Base-by-base conservation (phyloP, 2,329 filamentous ascomycete species). In the Graphiopsis chlorocephala region DNA sequence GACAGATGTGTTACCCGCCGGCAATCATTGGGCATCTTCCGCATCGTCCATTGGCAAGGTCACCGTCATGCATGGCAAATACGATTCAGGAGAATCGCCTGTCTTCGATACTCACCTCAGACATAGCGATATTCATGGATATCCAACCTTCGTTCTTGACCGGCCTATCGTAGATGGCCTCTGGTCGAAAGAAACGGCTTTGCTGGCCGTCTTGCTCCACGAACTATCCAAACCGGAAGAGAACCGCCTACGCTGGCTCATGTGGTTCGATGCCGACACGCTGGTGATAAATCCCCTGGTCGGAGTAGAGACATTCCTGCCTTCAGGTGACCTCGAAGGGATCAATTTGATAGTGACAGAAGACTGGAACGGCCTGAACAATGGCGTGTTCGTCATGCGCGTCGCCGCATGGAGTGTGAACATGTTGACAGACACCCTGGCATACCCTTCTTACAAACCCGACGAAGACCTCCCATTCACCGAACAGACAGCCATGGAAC, bases 261-360 rank as follows among this genome's bases (percentile, higher is more conserved):
- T 62, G 33, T 61, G 58, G 58, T 61, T 70, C 60, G 72, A 74
- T 53, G 66, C 72, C 20, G 69, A 73, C 48, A 66, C 70, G 33
- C 62, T 76, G 28, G 59, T 77, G 26, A 63, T 73, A 52, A 76
- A 77, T 35, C 68, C 68, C 8, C 47, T 65, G 20, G 67, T 77
- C 20, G 72, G 75, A 1, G 62, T 76, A 29, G 70, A 74, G 11
- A 65, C 68, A 23, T 77, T 77, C 65, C 66, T 77, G 1, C 76
- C 76, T 7, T 73, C 75, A 2, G 67, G 70, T 50, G 69, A 70
- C 60, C 68, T 68, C 45, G 53, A 67, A n/a, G 56, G 70, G 23
- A 60, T 74, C 61, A 65, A 61, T 3, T 15, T 35, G 12, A 31
- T 61, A 1, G 28, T 53, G 50, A 69, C 71, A 5, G 67, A 69